Conservation (phyloP, 176 grass and related monocot species). For the Carex pumila region DNA sequence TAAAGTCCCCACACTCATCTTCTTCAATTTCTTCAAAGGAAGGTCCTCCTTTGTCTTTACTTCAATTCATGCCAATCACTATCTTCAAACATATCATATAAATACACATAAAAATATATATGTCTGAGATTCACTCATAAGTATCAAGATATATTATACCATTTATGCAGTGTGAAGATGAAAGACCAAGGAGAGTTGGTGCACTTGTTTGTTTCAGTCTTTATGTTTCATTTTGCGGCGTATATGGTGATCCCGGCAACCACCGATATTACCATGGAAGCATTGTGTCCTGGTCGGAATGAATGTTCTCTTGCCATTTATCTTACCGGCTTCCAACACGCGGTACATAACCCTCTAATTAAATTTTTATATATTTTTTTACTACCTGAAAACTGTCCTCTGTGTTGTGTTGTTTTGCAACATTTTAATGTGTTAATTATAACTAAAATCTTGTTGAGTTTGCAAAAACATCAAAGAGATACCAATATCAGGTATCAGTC, state of each 20-base stretch:
- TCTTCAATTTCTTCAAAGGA: not conserved
- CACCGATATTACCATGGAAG: slow-evolving; percentile 74
- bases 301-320: slow-evolving; percentile 85
- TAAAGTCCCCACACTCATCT: not conserved
- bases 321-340: slow-evolving; percentile 69
- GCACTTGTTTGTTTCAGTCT: slow-evolving; percentile 52
- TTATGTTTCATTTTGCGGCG: slow-evolving; percentile 71
- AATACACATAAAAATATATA: not conserved
- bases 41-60: slow-evolving; percentile 2
- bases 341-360: slow-evolving; percentile 18
- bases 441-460: not conserved
- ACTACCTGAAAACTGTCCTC: not conserved
- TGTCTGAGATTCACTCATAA: no score
- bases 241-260: slow-evolving; percentile 70
- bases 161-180: slow-evolving; percentile 25
- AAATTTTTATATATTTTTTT: not conserved
- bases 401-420: not conserved
- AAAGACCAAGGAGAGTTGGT: slow-evolving; percentile 37
- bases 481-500: not conserved
- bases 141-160: no score
- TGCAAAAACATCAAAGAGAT: not conserved
- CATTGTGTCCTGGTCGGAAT: slow-evolving; percentile 62
- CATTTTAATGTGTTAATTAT: not conserved
- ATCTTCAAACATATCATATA: no score
- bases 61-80: not conserved